Evolutionary conservation across 1,139 yeast genomes (phyloP).

Genomic region (Pichia sp.): DNA sequence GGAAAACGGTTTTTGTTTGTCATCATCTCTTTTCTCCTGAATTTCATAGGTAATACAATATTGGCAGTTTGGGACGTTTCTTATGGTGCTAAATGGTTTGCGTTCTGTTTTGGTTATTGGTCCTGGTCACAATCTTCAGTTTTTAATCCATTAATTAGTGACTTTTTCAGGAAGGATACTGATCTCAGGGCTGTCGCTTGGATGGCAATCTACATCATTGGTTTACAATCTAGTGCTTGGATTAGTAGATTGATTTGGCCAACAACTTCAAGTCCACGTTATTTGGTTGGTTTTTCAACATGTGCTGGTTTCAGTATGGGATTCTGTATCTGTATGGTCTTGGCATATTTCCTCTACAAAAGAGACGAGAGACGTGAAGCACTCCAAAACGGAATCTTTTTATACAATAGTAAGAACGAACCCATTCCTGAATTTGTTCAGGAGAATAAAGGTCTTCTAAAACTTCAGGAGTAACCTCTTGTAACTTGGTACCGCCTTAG

Average conservation of each 20-base stretch:
- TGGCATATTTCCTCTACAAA: conserved; percentile 55
- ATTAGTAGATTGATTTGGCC: conserved; percentile 45
- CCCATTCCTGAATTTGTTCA: conserved; percentile 2
- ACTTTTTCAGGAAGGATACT: conserved; percentile 43
- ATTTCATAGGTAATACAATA: conserved; percentile 36
- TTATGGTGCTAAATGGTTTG: conserved; percentile 46
- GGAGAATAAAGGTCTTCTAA: neutral
- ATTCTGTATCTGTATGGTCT: conserved; percentile 26
- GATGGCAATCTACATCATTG: conserved; percentile 43
- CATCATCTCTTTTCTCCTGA: conserved; percentile 38
- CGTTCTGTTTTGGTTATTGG: conserved; percentile 43
- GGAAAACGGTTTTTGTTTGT: conserved; percentile 44
- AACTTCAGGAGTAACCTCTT: neutral
- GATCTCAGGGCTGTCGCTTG: conserved; percentile 42
- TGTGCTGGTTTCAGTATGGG: conserved; percentile 30
- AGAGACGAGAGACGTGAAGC: conserved; percentile 51
- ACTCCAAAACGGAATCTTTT: conserved; percentile 46
- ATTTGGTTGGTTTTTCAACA: conserved; percentile 42
- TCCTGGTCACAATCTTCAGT: conserved; percentile 45
- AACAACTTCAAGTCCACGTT: conserved; percentile 50
- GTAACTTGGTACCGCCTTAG: no score
- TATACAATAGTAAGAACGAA: conserved; percentile 38
- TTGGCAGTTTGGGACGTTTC: conserved; percentile 47
- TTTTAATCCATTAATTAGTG: conserved; percentile 44
- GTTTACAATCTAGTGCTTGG: conserved; percentile 41